Base-by-base conservation (phyloP, 2,329 filamentous ascomycete genomes). In the Tympanopsis confertula region DNA sequence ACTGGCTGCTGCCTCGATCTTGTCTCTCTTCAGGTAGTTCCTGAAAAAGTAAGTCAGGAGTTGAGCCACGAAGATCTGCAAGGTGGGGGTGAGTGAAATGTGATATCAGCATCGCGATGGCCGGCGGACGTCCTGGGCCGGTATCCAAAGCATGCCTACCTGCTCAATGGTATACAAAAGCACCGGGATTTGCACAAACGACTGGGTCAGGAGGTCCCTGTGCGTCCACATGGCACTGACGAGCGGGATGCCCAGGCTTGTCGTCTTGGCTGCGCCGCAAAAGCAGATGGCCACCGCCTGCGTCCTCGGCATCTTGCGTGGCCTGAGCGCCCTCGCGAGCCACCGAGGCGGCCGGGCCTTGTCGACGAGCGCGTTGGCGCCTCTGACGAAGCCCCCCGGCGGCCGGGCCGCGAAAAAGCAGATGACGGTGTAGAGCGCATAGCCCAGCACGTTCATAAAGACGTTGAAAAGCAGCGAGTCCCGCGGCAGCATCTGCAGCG, bases 251-350 rank as follows among this genome's bases (percentile, higher is more conserved):
- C 80, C 79, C 40, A 86, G 63, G 3, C 74, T 77, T 1, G 79
- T 78, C 3, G 80, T 83, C 56, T 86, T 86, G 13, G 80, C 80
- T 0, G 81, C 78, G 19, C 75, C 78, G 47, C 79, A 84, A 54
- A 85, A 85, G 46, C 79, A 84, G 13, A 83, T 72, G 0, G 82
- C 78, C 36, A 85, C 71, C 0, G 79, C 71, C 47, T 84, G 74
- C 41, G 71, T 68, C 26, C 68, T 69, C 0, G 68, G 58, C 51
- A 82, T 64, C 47, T 67, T 73, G 24, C 65, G 55, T 3, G 69
- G 53, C 2, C 66, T 68, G 2, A 74, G n/a, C 5, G 46, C 49
- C 32, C 52, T 30, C 1, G 24, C 19, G 2, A 58, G 60, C 7
- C 60, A 44, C 36, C 40, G 45, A 1, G 35, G 39, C 2, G 46